These are phyloP conservation scores for Aspergillus costaricaensis DNA, from an alignment of 2,329 filamentous ascomycete species.

Conservation along the genomic window DNA sequence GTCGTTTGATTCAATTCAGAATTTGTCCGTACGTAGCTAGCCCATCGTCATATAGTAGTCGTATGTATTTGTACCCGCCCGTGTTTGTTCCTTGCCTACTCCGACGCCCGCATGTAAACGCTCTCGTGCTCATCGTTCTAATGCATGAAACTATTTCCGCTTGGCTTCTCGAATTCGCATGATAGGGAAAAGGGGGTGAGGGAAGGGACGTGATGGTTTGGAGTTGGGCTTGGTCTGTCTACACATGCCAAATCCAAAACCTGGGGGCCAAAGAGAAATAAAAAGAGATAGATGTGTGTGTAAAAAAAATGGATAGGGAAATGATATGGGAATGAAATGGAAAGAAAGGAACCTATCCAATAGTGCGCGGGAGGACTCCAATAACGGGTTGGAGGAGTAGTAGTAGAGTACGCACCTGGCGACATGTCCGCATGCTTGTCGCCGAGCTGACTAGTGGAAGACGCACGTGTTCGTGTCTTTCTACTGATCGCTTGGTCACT, in stretches of 20 bases:
- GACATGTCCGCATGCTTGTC: background rate
- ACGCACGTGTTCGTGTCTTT: background rate
- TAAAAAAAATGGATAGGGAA: background rate
- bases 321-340: background rate
- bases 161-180: background rate
- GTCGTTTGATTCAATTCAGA: background rate
- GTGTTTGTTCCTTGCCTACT: slow-evolving; percentile 2
- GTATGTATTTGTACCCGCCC: slow-evolving; percentile 9
- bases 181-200: background rate
- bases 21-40: background rate
- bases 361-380: background rate
- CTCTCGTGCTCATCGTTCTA: slow-evolving; percentile 1
- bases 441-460: background rate
- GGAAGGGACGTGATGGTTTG: background rate
- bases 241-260: slow-evolving; percentile 3
- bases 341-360: background rate
- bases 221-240: background rate
- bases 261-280: background rate
- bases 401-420: background rate
- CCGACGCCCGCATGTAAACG: slow-evolving; percentile 15
- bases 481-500: background rate
- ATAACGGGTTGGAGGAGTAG: background rate
- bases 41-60: background rate
- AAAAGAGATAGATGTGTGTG: background rate
- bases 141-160: background rate